These are phyloP conservation scores for Xylariaceae sp. DNA, from an alignment of 2,329 filamentous ascomycete genomes.

Conservation along the genomic window DNA sequence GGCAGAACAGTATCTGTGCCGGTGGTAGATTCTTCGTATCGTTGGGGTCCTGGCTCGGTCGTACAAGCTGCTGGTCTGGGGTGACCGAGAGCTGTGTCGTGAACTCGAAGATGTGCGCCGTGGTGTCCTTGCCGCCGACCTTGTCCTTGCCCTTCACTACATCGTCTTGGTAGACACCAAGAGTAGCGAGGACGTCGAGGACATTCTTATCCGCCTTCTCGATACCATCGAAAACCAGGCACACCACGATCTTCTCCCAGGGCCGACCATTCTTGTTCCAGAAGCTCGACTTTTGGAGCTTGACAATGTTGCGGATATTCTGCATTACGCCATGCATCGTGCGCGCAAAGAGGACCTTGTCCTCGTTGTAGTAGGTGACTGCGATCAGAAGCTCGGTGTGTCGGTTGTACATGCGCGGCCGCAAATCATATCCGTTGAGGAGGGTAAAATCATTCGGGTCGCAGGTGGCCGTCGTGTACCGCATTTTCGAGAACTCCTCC, in stretches of 20 bases:
- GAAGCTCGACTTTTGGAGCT: conserved; percentile 94
- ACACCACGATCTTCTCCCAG: conserved; percentile 97
- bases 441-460: conserved; percentile 95
- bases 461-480: conserved; percentile 92
- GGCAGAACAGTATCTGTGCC: conserved; percentile 95
- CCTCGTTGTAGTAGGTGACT: conserved; percentile 97
- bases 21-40: conserved; percentile 66
- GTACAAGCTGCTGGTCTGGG: conserved; percentile 86
- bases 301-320: conserved; percentile 94
- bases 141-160: conserved; percentile 81
- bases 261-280: conserved; percentile 97
- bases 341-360: conserved; percentile 82
- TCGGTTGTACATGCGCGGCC: conserved; percentile 93
- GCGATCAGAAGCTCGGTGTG: conserved; percentile 93
- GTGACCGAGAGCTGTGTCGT: conserved; percentile 93
- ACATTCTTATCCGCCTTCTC: conserved; percentile 93
- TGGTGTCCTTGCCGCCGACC: conserved; percentile 89
- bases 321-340: conserved; percentile 96
- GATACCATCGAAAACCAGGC: conserved; percentile 90
- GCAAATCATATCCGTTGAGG: conserved; percentile 94
- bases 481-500: conserved; percentile 94
- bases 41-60: conserved; percentile 73
- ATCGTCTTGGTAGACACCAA: conserved; percentile 93
- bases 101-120: conserved; percentile 95
- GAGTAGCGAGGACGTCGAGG: conserved; percentile 81